A percentile compares a stretch with the other conserved stretches of the same genome.
phyloP scores from a whole-genome alignment of 2,329 filamentous ascomycete species.

The Metarhizium rileyi region DNA sequence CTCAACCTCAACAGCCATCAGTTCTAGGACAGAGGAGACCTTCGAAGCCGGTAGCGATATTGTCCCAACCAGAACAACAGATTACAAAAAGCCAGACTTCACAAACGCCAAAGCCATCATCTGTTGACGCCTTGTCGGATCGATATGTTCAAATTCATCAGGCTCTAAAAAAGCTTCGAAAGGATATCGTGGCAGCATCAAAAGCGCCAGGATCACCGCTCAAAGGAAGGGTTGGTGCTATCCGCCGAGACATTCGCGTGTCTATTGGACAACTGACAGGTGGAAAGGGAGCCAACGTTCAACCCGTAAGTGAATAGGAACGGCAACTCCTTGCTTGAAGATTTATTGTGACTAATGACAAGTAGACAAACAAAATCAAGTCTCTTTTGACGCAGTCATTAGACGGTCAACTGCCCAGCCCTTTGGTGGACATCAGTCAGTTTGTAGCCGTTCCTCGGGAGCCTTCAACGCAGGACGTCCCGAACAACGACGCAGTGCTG shows the following conservation, averaged over 20 bases:
- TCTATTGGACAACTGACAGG: constrained; percentile 64
- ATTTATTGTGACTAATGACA: no score
- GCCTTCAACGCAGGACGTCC: constrained; percentile 35
- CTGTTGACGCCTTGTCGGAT: constrained; percentile 20
- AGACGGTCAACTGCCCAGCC: constrained; percentile 40
- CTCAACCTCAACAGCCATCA: not conserved
- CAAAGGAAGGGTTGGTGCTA: constrained; percentile 59
- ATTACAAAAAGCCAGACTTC: not conserved
- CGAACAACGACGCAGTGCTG: constrained; percentile 42
- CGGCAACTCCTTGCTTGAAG: constrained; percentile 5
- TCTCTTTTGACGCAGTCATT: constrained; percentile 42
- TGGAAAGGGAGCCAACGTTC: constrained; percentile 50
- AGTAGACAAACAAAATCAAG: constrained; percentile 27
- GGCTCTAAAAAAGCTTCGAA: constrained; percentile 59
- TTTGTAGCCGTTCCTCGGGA: constrained; percentile 40
- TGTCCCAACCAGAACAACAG: constrained; percentile 1
- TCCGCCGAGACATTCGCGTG: constrained; percentile 61
- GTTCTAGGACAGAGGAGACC: not conserved
- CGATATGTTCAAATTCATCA: constrained; percentile 52
- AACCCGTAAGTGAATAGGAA: constrained; percentile 24
- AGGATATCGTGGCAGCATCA: constrained; percentile 45
- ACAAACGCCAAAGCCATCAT: constrained; percentile 1
- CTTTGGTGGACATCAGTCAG: constrained; percentile 41
- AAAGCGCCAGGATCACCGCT: constrained; percentile 37
- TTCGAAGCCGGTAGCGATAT: not conserved